A percentile compares a stretch with the other conserved stretches of the same genome.
Evolutionary conservation across 164 flowering plant genomes (phyloP).

Genomic region (Warburgia ugandensis): DNA sequence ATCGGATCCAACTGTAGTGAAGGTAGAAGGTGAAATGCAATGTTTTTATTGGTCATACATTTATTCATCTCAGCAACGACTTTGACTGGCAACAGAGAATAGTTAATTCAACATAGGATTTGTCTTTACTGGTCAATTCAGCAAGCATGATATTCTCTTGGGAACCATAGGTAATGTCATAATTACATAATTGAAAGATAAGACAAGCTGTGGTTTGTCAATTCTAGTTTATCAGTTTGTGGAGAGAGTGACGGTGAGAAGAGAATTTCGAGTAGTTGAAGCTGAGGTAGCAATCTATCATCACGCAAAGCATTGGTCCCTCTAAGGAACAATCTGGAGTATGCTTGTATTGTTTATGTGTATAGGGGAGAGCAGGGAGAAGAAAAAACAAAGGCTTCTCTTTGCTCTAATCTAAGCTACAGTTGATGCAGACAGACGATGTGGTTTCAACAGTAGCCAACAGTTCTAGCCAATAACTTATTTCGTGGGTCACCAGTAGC

Average conservation of each 20-base stretch:
- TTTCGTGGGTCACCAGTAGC: neutral
- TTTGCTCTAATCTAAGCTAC: no score
- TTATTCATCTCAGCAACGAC: no score
- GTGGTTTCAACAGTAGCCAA: slow-evolving; percentile 3
- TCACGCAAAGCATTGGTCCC: neutral
- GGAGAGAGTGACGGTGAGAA: slow-evolving; percentile 5
- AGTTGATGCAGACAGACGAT: neutral
- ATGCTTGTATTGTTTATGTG: no score
- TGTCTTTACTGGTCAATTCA: neutral
- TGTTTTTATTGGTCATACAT: no score
- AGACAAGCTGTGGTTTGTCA: neutral
- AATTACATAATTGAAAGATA: neutral
- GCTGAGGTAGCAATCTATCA: slow-evolving; percentile 1
- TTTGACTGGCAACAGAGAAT: no score
- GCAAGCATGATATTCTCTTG: neutral
- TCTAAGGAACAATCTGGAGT: neutral
- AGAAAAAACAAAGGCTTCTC: no score
- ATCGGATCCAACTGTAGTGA: no score
- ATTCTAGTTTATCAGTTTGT: neutral
- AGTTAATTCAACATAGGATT: no score
- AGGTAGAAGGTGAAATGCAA: no score
- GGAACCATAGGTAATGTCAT: neutral
- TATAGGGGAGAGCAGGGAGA: neutral
- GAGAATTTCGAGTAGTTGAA: slow-evolving; percentile 4
- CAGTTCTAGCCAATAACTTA: neutral